Percentiles rank a stretch among this genome's conserved stretches.
phyloP scores from a whole-genome alignment of 2,329 filamentous ascomycete species.

The Alternaria ventricosa region DNA sequence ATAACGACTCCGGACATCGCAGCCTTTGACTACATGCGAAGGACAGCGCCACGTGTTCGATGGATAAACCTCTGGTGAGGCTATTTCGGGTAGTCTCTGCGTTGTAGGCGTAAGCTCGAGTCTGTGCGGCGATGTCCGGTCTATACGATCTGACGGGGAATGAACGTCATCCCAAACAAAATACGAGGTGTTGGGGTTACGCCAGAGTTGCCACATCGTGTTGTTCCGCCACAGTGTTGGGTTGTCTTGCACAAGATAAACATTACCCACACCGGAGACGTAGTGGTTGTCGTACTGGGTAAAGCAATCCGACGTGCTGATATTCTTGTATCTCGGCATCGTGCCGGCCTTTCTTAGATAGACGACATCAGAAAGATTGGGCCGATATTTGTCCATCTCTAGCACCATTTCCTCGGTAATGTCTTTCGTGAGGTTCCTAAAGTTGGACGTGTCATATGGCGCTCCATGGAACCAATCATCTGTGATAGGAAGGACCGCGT shows the following conservation, averaged over 20 bases:
- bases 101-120: background rate
- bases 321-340: slow-evolving; percentile 1
- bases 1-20: slow-evolving; percentile 1
- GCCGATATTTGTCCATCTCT: background rate
- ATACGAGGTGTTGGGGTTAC: background rate
- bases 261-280: slow-evolving; percentile 14
- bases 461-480: slow-evolving; percentile 18
- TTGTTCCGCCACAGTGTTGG: slow-evolving; percentile 12
- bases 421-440: background rate
- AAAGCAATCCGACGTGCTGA: slow-evolving; percentile 14
- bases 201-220: background rate
- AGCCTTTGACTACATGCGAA: slow-evolving; percentile 3
- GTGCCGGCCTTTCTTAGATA: background rate
- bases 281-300: slow-evolving; percentile 15
- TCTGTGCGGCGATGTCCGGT: background rate
- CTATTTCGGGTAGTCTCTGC: background rate
- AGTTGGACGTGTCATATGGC: slow-evolving; percentile 12
- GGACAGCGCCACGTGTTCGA: slow-evolving; percentile 22
- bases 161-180: background rate
- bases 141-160: background rate
- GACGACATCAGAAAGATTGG: background rate
- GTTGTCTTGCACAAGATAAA: slow-evolving; percentile 17
- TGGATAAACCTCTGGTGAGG: slow-evolving; percentile 3
- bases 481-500: slow-evolving; percentile 13
- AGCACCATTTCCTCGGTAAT: background rate